A percentile compares a stretch with the other conserved stretches of the same genome.
Conservation (phyloP, 2,329 filamentous ascomycete genomes). For the Chrysoporthe puriensis region DNA sequence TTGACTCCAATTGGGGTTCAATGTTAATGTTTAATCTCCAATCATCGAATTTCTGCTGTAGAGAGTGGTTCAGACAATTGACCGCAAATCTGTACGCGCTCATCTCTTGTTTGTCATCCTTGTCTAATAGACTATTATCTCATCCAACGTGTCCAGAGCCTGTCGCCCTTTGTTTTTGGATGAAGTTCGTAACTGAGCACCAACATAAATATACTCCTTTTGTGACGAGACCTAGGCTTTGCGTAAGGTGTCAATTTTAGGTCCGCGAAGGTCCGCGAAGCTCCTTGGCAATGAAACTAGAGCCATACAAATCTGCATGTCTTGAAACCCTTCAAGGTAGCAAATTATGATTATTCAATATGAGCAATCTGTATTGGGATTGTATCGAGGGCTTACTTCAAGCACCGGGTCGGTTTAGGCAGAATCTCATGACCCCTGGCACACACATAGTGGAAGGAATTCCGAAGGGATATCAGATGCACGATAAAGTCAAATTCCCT, state of each 20-base stretch:
- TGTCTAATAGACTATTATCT: not conserved
- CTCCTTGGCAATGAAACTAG: not conserved
- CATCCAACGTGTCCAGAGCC: not conserved
- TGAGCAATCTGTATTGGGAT: not conserved
- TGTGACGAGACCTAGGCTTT: not conserved
- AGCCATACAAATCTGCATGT: not conserved
- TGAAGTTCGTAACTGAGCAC: not conserved
- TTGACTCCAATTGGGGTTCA: not conserved
- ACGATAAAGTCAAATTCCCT: not conserved
- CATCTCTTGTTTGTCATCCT: too few relatives aligned
- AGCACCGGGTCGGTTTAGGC: not conserved
- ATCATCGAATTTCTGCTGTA: not conserved
- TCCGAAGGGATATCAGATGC: not conserved
- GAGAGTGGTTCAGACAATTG: not conserved
- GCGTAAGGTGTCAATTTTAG: not conserved
- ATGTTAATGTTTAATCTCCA: not conserved
- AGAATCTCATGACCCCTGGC: not conserved
- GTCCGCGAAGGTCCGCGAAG: not conserved
- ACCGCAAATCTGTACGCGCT: not conserved
- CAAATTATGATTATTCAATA: not conserved
- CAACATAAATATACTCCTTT: not conserved
- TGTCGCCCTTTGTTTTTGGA: not conserved
- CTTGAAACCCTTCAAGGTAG: not conserved
- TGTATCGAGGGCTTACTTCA: too few relatives aligned
- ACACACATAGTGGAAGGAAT: not conserved